phyloP scores from a whole-genome alignment of 768 basidiomycete genomes.

The Boletus sp. region DNA sequence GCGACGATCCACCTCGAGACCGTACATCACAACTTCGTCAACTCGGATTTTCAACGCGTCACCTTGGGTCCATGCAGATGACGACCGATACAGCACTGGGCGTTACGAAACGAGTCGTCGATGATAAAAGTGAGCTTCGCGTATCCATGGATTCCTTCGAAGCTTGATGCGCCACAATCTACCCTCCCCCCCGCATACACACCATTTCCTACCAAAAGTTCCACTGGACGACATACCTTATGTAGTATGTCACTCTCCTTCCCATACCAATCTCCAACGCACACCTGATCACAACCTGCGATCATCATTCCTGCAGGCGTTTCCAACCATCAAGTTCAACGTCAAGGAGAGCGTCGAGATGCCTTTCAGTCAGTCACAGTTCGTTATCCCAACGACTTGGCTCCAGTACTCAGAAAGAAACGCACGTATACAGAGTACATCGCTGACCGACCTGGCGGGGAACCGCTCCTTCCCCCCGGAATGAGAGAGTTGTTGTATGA shows the following conservation, averaged over 20 bases:
- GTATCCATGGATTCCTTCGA: not conserved
- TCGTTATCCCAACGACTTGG: too few relatives aligned
- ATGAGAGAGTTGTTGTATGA: conserved; percentile 85
- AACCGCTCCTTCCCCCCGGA: conserved; percentile 81
- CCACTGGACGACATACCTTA: conserved; percentile 71
- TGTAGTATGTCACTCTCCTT: conserved; percentile 45
- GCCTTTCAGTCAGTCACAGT: conserved; percentile 77
- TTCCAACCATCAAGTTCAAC: conserved; percentile 88
- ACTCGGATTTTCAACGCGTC: conserved; percentile 82
- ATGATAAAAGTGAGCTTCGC: conserved; percentile 56
- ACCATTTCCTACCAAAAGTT: conserved; percentile 28
- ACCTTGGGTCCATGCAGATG: conserved; percentile 90
- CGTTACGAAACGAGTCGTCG: conserved; percentile 80
- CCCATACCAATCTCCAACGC: not conserved
- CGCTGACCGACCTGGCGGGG: conserved; percentile 38
- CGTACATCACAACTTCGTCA: conserved; percentile 84
- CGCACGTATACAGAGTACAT: conserved; percentile 43
- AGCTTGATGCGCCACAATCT: not conserved
- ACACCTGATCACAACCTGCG: not conserved
- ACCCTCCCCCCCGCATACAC: too few relatives aligned
- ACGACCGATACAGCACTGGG: conserved; percentile 96
- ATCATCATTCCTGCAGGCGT: conserved; percentile 49
- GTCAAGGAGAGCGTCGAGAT: conserved; percentile 91
- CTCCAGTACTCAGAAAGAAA: not conserved
- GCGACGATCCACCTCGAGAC: conserved; percentile 95